Conservation (phyloP, 352 stramenopile genomes). For the Aphanomyces cochlioides region DNA sequence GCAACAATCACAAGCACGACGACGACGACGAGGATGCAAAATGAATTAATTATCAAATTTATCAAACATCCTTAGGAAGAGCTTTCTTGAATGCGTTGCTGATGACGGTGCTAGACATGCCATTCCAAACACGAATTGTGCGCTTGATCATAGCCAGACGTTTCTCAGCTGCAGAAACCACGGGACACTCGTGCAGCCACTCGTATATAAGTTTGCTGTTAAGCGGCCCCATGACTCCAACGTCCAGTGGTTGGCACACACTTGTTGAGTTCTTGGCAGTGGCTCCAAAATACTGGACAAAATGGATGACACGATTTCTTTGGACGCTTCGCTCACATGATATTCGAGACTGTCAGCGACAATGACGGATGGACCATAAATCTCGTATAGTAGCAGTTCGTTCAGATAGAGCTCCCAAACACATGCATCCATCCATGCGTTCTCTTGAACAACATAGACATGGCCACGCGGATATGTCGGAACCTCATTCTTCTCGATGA, state of each 20-base stretch:
- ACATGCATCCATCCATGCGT: no score
- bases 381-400: neutral
- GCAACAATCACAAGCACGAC: no score
- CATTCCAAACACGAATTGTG: neutral
- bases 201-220: neutral
- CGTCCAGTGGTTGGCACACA: neutral
- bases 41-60: no score
- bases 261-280: conserved; percentile 3
- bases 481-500: neutral
- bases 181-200: no score
- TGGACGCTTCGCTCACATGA: neutral
- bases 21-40: no score
- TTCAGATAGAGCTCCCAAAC: no score
- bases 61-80: no score
- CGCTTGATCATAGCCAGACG: neutral
- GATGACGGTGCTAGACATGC: no score
- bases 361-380: neutral
- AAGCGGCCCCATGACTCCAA: neutral
- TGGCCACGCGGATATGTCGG: neutral
- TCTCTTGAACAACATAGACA: no score
- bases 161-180: neutral
- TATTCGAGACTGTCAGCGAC: neutral
- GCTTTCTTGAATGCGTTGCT: no score
- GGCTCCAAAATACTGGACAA: no score
- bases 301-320: neutral